These are phyloP conservation scores for Flaveria ramosissima DNA, from an alignment of 129 eudicot species.

Conservation along the genomic window DNA sequence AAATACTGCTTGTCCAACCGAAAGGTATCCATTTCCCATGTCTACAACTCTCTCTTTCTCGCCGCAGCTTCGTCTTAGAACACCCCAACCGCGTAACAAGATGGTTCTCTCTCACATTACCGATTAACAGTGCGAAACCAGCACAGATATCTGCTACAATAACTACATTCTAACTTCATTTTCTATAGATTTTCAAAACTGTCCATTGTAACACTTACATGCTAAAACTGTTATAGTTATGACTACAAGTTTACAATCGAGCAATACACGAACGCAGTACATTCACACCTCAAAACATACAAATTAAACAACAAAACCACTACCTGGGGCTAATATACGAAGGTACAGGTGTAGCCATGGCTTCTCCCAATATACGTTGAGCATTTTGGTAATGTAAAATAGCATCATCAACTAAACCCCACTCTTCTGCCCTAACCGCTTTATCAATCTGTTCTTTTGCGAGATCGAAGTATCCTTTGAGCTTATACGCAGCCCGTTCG, in stretches of 20 bases:
- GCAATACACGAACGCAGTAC: neutral
- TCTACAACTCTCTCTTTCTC: too few species aligned
- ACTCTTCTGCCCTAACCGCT: constrained; percentile 96
- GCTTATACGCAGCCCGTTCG: constrained; percentile 77
- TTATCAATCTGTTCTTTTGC: constrained; percentile 79
- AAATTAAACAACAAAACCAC: neutral
- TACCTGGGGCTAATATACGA: constrained; percentile 84
- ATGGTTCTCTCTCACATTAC: too few species aligned
- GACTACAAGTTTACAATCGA: neutral
- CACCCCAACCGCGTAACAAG: too few species aligned
- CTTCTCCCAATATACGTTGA: constrained; percentile 68
- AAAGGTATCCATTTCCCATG: too few species aligned
- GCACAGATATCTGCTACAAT: too few species aligned
- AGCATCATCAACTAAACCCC: constrained; percentile 90
- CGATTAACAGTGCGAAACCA: too few species aligned
- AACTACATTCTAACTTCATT: neutral
- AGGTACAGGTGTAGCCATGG: constrained; percentile 77
- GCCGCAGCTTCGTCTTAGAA: too few species aligned
- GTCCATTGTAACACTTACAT: neutral
- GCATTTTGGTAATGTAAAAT: constrained; percentile 66
- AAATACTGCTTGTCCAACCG: too few species aligned
- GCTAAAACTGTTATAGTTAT: neutral
- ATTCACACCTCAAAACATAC: neutral
- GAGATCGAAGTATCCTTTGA: constrained; percentile 88
- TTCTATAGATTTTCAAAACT: neutral